Evolutionary conservation across 2,329 filamentous ascomycete species (phyloP).

Genomic region (Nemania sp.): DNA sequence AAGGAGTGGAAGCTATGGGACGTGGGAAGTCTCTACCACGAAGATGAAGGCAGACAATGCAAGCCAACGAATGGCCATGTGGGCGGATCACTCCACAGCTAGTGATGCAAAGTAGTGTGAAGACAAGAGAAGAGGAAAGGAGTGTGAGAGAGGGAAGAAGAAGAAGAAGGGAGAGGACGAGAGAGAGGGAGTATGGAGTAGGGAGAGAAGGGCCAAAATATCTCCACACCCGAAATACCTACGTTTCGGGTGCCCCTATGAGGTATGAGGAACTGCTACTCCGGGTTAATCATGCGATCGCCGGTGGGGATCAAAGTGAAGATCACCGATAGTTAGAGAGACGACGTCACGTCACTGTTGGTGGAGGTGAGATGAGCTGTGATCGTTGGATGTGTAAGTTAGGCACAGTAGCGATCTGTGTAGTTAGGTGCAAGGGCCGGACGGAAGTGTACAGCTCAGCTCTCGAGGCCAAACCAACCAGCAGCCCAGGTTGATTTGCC

Average conservation of each 20-base stretch:
- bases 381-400: neutral
- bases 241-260: constrained; percentile 2
- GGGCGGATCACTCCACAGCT: neutral
- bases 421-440: neutral
- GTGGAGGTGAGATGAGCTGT: constrained; percentile 21
- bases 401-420: neutral
- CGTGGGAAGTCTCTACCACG: neutral
- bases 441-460: neutral
- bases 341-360: constrained; percentile 23
- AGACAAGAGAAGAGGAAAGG: too few species aligned
- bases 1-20: neutral
- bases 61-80: neutral
- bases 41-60: neutral
- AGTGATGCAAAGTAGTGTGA: neutral
- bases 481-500: constrained; percentile 4
- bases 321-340: constrained; percentile 16
- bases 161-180: neutral
- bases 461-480: neutral
- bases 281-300: constrained; percentile 21
- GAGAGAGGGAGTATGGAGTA: constrained; percentile 1
- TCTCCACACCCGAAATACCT: constrained; percentile 3
- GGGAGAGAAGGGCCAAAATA: neutral
- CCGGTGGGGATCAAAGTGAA: constrained; percentile 25
- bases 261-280: constrained; percentile 22
- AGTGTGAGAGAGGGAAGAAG: neutral